A percentile compares a stretch with the other conserved stretches of the same genome.
These are phyloP conservation scores for Candida wancherniae DNA, from an alignment of 805 yeast genomes.

Conservation along the genomic window DNA sequence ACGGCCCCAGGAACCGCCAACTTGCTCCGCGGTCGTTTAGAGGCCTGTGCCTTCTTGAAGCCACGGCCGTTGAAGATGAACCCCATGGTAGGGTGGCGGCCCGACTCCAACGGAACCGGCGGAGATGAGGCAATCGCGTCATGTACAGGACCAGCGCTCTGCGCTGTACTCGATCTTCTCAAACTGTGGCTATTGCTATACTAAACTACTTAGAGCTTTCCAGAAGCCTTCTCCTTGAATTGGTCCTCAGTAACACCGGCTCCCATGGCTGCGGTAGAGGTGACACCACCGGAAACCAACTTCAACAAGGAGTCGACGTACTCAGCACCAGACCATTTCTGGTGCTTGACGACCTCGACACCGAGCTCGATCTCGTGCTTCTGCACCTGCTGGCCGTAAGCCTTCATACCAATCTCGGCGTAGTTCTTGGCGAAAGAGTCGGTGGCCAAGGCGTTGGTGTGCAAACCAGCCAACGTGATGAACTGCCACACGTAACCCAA, in stretches of 20 bases:
- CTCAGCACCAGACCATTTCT: slow-evolving; percentile 98
- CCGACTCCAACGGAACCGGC: too few species aligned
- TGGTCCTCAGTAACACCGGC: slow-evolving; percentile 97
- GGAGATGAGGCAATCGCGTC: too few species aligned
- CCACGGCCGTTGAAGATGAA: too few species aligned
- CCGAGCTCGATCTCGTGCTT: slow-evolving; percentile 80
- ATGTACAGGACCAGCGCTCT: too few species aligned
- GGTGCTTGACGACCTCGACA: slow-evolving; percentile 96
- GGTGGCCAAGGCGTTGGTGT: slow-evolving; percentile 89
- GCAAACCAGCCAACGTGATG: slow-evolving; percentile 94
- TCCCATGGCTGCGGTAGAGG: slow-evolving; percentile 98
- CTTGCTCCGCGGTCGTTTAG: too few species aligned
- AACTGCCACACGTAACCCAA: slow-evolving; percentile 97
- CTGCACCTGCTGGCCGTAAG: slow-evolving; percentile 86
- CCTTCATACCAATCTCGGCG: slow-evolving; percentile 85
- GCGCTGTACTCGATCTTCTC: too few species aligned
- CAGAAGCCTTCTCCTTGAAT: slow-evolving; percentile 48
- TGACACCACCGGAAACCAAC: slow-evolving; percentile 89
- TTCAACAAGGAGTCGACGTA: slow-evolving; percentile 87
- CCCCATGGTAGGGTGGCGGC: too few species aligned
- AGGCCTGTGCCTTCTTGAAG: too few species aligned
- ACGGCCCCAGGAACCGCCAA: too few species aligned
- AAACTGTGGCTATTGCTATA: too few species aligned
- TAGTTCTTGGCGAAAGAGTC: slow-evolving; percentile 79
- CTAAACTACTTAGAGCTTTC: slow-evolving; percentile 18